Evolutionary conservation across 139 green algal species (phyloP), one percentile per base, ranked within the genome.

Genomic region (Tetradesmus lagerheimii): DNA sequence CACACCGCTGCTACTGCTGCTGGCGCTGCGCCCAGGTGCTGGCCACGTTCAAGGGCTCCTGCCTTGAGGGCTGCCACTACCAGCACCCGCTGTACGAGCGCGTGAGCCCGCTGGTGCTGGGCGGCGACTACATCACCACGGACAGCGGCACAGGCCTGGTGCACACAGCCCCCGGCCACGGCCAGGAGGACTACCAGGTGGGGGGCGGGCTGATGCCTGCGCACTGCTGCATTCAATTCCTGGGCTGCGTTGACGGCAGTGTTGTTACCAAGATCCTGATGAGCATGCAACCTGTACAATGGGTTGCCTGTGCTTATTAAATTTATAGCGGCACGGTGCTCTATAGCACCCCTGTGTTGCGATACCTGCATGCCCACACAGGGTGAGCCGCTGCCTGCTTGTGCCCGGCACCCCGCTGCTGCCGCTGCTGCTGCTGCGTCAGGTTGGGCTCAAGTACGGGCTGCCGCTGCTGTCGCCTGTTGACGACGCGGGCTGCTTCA

Each of bases 81-180:
- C 87, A 84, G 6, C 98, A 99, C 94, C 98, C 98, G 25, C 91
- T 99, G 84, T 98, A 95, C 74, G 96, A 96, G 23, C 88, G 97
- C 31, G 78, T 78, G 15, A 94, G 86, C 77, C 96, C 96, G 29
- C 94, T 99, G n/a, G 96, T 99, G 20, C 88, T 99, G 15, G 98
- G 98, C 8, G 98, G 98, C 0, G 98, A 99, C 80, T 99, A 99
- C 95, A 99, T 99, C 96, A 99, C 98, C 31, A 99, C 97, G 0
- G 98, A 99, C 38, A 94, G 91, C 25, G 98, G 98, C 76, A 99
- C 98, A 38, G 98, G 98, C 6, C 95, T 99, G 71, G 98, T 99
- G 41, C 98, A 99, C 95, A 99, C 97, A 1, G 92, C 93, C 15
- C 98, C 98, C 0, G 98, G 98, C n/a, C 98, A 99, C 91, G 98